Evolutionary conservation across 1,284 basidiomycete species (phyloP).

Genomic region (Butyriboletus regius): DNA sequence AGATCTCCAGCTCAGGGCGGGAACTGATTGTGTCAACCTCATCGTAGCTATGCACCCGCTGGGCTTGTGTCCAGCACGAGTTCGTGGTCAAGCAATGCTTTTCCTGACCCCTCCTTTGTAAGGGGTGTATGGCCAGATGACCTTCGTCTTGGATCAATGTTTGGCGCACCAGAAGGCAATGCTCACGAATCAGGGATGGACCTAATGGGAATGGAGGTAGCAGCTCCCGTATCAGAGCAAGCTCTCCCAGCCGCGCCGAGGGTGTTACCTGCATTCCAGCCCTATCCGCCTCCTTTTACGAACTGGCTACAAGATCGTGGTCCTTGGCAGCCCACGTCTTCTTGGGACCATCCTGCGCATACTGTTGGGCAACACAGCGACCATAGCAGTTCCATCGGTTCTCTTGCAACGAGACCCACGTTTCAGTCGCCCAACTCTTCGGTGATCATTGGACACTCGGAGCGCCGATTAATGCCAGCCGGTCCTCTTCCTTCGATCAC

Average conservation of each 20-base stretch:
- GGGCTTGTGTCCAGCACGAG: neutral
- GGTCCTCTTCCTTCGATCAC: neutral
- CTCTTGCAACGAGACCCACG: neutral
- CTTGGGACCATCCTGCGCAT: conserved; percentile 6
- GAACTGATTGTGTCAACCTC: neutral
- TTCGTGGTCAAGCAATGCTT: conserved; percentile 1
- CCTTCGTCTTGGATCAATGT: neutral
- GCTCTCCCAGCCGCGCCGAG: neutral
- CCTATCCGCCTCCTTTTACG: neutral
- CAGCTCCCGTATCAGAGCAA: conserved; percentile 2
- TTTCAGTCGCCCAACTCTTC: conserved; percentile 1
- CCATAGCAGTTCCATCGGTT: neutral
- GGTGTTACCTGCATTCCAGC: neutral
- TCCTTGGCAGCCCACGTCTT: conserved; percentile 1
- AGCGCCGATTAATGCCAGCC: neutral
- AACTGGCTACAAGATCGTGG: neutral
- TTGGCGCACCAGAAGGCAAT: neutral
- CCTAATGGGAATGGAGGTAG: neutral
- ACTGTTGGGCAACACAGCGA: neutral
- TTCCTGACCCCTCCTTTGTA: neutral
- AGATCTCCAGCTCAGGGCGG: neutral
- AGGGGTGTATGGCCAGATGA: neutral
- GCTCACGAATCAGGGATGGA: neutral
- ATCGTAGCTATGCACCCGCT: neutral
- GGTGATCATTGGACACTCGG: neutral